Evolutionary conservation across 768 basidiomycete species (phyloP).

Genomic region (Astraeus odoratus): DNA sequence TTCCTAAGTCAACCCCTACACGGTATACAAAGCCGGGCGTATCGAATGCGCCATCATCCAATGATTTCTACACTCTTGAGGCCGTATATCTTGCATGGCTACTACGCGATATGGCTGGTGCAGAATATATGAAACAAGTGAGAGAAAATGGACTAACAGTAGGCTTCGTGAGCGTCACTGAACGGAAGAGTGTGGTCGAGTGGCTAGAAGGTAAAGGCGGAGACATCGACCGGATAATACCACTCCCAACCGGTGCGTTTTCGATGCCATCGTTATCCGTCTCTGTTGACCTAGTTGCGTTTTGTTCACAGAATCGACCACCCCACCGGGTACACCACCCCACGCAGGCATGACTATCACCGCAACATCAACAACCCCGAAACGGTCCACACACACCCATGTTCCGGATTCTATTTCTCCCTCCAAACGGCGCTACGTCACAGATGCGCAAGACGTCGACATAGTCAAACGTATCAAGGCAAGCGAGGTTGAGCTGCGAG

Average conservation of each 20-base stretch:
- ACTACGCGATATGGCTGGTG: slow-evolving; percentile 61
- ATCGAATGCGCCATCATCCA: slow-evolving; percentile 17
- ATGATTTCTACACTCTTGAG: slow-evolving; percentile 70
- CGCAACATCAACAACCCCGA: slow-evolving; percentile 17
- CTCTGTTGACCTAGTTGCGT: not conserved
- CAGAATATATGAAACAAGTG: slow-evolving; percentile 86
- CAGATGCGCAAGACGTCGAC: slow-evolving; percentile 72
- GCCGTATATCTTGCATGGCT: slow-evolving; percentile 85
- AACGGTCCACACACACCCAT: slow-evolving; percentile 14
- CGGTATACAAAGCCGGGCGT: slow-evolving; percentile 66
- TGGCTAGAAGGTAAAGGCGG: slow-evolving; percentile 62
- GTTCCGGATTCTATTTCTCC: slow-evolving; percentile 36
- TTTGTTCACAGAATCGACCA: slow-evolving; percentile 33
- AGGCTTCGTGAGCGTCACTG: slow-evolving; percentile 80
- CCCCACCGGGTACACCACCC: slow-evolving; percentile 53
- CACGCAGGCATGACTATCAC: slow-evolving; percentile 12
- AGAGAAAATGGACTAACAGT: slow-evolving; percentile 65
- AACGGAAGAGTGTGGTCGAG: slow-evolving; percentile 79
- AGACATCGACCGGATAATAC: slow-evolving; percentile 21
- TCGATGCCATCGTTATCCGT: not conserved
- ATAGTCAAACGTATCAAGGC: slow-evolving; percentile 76
- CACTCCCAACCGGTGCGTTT: slow-evolving; percentile 16
- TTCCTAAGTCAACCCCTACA: too few species aligned
- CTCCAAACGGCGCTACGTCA: slow-evolving; percentile 69
- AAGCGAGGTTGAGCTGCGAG: slow-evolving; percentile 73